Evolutionary conservation across 352 stramenopile genomes (phyloP), one percentile per base, ranked within the genome.

Genomic region (Phytophthora idaei): DNA sequence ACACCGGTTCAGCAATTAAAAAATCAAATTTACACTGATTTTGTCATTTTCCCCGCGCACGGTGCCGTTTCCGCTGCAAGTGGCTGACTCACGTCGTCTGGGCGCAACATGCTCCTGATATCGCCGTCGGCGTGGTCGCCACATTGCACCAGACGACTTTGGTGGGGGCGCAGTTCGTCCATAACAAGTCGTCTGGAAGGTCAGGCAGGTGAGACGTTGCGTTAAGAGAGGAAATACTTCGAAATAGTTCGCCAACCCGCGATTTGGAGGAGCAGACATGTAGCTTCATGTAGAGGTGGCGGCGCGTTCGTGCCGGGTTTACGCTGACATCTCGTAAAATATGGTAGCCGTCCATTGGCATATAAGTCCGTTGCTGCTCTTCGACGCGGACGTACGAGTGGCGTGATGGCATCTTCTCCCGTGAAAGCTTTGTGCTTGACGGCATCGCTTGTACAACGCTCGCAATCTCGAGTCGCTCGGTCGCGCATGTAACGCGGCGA

Each of bases 201-300:
- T 21, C 21, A 15, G 11, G 2, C 10, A 47, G 5, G n/a, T 5
- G 51, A 37, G 45, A 42, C 36, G 36, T 17, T n/a, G 17, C 17
- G 17, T 21, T 21, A 21, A 21, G 17, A 21, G 17, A 21, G 17
- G 17, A 21, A 21, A 21, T 21, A 21, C 17, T 21, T 21, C 17
- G 17, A 21, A 21, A 21, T 21, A 21, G 0, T 21, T 21, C 17
- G 17, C 17, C 17, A 21, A 21, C 0, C 17, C 0, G 17, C 17
- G 17, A 21, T 66, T 55, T 52, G 17, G 17, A 21, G 57, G 44
- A 50, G 27, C 15, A 57, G 29, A 37, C 34, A 31, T 46, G 50
- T 49, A 53, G 62, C 47, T 50, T 51, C 63, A 66, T 61, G 63
- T 70, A 70, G 56, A 61, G 34, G 56, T 60, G 28, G 27, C 44